Base-by-base conservation (phyloP, 108 stramenopile genomes). In the Cyclostephanos tholiformis region DNA sequence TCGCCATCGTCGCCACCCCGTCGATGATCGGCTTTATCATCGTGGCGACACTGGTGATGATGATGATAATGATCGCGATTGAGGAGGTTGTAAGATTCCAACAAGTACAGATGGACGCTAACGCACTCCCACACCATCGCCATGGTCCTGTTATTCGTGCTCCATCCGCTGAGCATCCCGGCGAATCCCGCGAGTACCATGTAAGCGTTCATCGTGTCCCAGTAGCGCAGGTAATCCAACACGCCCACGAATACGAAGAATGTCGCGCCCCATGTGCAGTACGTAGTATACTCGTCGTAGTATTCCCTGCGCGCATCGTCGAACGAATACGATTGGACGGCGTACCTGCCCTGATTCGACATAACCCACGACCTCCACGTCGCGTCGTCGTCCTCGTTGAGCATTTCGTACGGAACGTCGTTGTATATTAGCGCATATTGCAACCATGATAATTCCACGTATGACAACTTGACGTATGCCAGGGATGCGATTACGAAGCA, bases 401-500 rank as follows among this genome's bases (percentile, higher is more conserved):
- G 3, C 5, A 66, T 30, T 0, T 51, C 49, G 46, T 19, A 10
- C 3, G 65, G 39, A 1, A 66, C n/a, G 29, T 29, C 30, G 30
- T 32, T 49, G 25, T 66, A n/a, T 14, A 58, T 11, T 9, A 58
- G 48, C 16, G 50, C 50, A 14, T 66, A 46, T 46, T 30, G 43
- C 14, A 65, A 43, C 65, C 65, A 65, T 0, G 12, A 2, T 0
- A 65, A 8, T 43, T 65, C n/a, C 6, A 65, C 6, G 44, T 48
- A 46, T 7, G 44, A 22, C 44, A 65, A 43, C 4, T 30, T 49
- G 11, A 65, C 26, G 11, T 65, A 65, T 12, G 29, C 23, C 6
- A 65, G 16, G 14, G 65, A 65, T 2, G 65, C 65, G 20, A 46
- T 27, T 23, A 65, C 46, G 65, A 65, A 65, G 46, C 65, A 65